Percentiles rank a stretch among this genome's conserved stretches.
phyloP scores from a whole-genome alignment of 73 alveolate genomes.

The Blepharisma stoltei region DNA sequence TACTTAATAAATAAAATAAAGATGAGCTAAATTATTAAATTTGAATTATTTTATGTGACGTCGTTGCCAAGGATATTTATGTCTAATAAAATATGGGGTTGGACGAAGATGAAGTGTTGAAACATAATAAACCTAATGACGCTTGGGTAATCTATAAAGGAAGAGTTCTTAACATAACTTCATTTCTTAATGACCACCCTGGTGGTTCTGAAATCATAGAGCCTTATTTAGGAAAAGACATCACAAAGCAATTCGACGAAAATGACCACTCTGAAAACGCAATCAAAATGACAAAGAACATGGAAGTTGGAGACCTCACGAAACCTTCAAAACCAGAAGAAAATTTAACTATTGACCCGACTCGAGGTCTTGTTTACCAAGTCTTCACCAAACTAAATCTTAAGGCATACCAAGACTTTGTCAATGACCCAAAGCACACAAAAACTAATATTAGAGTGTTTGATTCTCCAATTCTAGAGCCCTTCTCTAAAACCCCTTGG shows the following conservation, averaged over 20 bases:
- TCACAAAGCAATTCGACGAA: not conserved
- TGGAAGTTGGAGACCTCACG: not conserved
- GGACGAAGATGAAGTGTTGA: too few relatives aligned
- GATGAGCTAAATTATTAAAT: too few relatives aligned
- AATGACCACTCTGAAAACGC: constrained; percentile 28
- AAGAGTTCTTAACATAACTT: constrained; percentile 42
- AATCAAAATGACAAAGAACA: not conserved
- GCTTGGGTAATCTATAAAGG: constrained; percentile 30
- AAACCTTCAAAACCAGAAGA: not conserved
- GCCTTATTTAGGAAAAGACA: constrained; percentile 33
- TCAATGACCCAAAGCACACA: constrained; percentile 64
- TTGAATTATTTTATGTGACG: too few relatives aligned
- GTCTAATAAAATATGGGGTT: too few relatives aligned
- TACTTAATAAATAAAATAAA: too few relatives aligned
- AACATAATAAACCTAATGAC: constrained; percentile 2
- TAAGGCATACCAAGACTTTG: constrained; percentile 47
- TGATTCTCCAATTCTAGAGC: constrained; percentile 40
- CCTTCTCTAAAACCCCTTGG: constrained; percentile 60
- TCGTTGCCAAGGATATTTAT: too few relatives aligned
- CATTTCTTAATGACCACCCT: constrained; percentile 55
- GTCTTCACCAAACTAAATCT: constrained; percentile 20
- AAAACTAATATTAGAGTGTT: constrained; percentile 42
- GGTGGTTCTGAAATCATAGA: constrained; percentile 33
- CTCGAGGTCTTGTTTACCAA: constrained; percentile 33
- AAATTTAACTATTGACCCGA: constrained; percentile 28